Percentiles rank a stretch among this genome's conserved stretches.
Conservation (phyloP, 495 filamentous ascomycete genomes). For the Aspergillus cristatus region DNA sequence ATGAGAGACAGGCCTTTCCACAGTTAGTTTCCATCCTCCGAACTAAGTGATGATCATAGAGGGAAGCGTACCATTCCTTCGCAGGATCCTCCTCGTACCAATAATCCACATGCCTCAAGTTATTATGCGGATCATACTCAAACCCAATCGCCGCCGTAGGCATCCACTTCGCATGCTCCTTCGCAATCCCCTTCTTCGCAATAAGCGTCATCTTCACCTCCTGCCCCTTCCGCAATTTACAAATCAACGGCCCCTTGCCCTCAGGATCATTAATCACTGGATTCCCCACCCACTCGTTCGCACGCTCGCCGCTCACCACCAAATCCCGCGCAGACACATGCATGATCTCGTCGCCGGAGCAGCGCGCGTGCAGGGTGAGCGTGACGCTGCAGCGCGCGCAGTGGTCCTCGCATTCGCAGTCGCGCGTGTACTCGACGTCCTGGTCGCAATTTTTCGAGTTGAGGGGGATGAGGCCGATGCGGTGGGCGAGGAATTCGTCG, state of each 20-base stretch:
- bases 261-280: slow-evolving; percentile 80
- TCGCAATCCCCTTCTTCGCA: slow-evolving; percentile 96
- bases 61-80: slow-evolving; percentile 72
- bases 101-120: slow-evolving; percentile 75
- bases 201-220: slow-evolving; percentile 83
- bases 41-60: slow-evolving; percentile 1
- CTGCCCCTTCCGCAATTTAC: slow-evolving; percentile 80
- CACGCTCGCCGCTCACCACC: slow-evolving; percentile 48
- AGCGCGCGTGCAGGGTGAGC: slow-evolving; percentile 72
- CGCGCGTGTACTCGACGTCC: slow-evolving; percentile 77
- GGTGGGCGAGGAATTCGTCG: slow-evolving; percentile 92
- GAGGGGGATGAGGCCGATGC: slow-evolving; percentile 84
- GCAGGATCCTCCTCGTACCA: slow-evolving; percentile 86
- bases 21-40: neutral
- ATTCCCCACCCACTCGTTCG: slow-evolving; percentile 68
- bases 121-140: slow-evolving; percentile 97
- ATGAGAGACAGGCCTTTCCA: slow-evolving; percentile 67
- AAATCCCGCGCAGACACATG: slow-evolving; percentile 85
- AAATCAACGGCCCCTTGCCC: slow-evolving; percentile 69
- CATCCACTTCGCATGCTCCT: slow-evolving; percentile 97
- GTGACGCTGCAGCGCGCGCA: slow-evolving; percentile 85
- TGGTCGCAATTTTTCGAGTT: slow-evolving; percentile 73
- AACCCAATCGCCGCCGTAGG: slow-evolving; percentile 88
- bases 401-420: slow-evolving; percentile 91
- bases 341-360: slow-evolving; percentile 74